These are phyloP conservation scores for Agrostemma githago DNA, from an alignment of 148 eudicot species.

Conservation along the genomic window DNA sequence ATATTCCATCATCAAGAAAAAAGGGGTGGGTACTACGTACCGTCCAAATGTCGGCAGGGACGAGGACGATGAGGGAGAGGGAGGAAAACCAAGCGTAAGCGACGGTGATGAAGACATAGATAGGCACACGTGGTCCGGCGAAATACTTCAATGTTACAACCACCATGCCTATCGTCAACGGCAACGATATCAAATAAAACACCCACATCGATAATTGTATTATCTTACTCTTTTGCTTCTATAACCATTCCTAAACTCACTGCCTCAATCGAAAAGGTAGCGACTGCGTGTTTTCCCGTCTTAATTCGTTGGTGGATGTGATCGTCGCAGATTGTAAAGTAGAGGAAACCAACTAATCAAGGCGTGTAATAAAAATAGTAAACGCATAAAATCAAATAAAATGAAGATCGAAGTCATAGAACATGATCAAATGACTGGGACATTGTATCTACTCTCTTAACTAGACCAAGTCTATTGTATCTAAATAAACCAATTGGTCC, in stretches of 20 bases:
- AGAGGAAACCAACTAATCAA: not conserved
- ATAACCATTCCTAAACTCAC: no score
- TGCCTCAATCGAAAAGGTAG: no score
- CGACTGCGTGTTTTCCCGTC: no score
- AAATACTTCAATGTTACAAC: slow-evolving; percentile 66
- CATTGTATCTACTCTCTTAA: no score
- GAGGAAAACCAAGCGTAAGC: slow-evolving; percentile 97
- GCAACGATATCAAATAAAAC: slow-evolving; percentile 79
- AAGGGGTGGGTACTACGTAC: slow-evolving; percentile 24
- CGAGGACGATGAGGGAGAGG: slow-evolving; percentile 79
- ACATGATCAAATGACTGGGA: no score
- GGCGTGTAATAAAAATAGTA: not conserved
- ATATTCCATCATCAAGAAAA: no score
- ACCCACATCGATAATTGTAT: slow-evolving; percentile 51
- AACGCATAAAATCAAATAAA: no score
- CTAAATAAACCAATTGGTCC: no score
- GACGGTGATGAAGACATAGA: slow-evolving; percentile 69
- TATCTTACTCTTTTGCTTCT: no score
- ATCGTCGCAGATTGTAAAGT: not conserved
- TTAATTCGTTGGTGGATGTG: not conserved
- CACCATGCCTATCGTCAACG: slow-evolving; percentile 77
- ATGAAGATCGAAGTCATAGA: no score
- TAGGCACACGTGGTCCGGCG: slow-evolving; percentile 67
- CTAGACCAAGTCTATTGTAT: no score
- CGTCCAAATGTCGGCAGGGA: slow-evolving; percentile 96